Conservation (phyloP, 1,284 basidiomycete genomes). For the Tylopilus sp. region DNA sequence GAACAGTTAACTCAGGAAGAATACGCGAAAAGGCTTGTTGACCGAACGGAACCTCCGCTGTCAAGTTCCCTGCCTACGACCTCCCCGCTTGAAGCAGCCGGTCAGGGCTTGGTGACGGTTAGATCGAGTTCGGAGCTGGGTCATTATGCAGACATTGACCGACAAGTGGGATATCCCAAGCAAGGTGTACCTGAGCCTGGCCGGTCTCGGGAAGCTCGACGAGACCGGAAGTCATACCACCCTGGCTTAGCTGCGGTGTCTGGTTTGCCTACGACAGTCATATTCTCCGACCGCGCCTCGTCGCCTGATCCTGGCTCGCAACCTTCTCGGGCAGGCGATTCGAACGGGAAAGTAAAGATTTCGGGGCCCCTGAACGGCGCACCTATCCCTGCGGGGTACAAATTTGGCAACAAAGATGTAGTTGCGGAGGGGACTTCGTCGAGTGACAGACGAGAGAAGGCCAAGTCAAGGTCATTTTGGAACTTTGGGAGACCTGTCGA, state of each 20-base stretch:
- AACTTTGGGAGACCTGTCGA: constrained; percentile 64
- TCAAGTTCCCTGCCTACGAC: constrained; percentile 52
- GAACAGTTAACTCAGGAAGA: constrained; percentile 38
- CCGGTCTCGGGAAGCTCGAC: constrained; percentile 44
- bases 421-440: constrained; percentile 43
- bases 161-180: constrained; percentile 32
- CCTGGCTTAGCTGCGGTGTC: constrained; percentile 48
- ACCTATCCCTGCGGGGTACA: constrained; percentile 84
- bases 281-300: constrained; percentile 50
- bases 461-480: constrained; percentile 88
- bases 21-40: constrained; percentile 38
- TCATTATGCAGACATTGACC: constrained; percentile 63
- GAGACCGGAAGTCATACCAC: constrained; percentile 55
- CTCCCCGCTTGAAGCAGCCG: constrained; percentile 43
- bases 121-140: constrained; percentile 76
- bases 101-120: constrained; percentile 37
- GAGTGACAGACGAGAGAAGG: constrained; percentile 78
- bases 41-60: constrained; percentile 52
- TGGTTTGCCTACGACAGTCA: constrained; percentile 41
- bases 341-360: constrained; percentile 70
- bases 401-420: constrained; percentile 73
- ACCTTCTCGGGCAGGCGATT: constrained; percentile 31
- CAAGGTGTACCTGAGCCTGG: constrained; percentile 50
- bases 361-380: constrained; percentile 86
- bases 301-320: constrained; percentile 54